Percentiles rank a stretch among this genome's conserved stretches.
These are phyloP conservation scores for Penstemon eatonii DNA, from an alignment of 257 asterid genomes.

Conservation along the genomic window DNA sequence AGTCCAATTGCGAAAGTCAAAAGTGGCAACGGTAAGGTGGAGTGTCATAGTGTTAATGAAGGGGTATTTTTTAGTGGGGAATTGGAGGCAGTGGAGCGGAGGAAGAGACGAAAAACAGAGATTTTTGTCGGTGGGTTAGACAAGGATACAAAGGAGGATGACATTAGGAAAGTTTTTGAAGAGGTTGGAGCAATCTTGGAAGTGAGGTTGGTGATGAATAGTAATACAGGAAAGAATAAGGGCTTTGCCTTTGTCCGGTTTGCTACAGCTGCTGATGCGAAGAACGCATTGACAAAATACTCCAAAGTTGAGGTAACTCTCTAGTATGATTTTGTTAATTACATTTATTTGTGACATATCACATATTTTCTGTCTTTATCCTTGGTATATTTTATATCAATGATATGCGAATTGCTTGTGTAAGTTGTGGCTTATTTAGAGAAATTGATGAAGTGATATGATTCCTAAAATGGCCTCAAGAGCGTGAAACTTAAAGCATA, in stretches of 20 bases:
- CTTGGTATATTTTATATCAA: not conserved
- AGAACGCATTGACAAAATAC: conserved; percentile 53
- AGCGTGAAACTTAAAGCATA: not conserved
- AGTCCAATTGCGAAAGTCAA: conserved; percentile 16
- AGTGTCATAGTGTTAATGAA: conserved; percentile 32
- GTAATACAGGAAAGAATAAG: conserved; percentile 53
- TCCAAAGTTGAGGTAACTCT: conserved; percentile 58
- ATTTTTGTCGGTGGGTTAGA: conserved; percentile 70
- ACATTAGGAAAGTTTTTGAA: conserved; percentile 55
- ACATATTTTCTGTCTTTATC: not conserved
- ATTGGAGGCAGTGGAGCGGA: conserved; percentile 58
- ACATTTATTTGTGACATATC: not conserved
- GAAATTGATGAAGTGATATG: conserved; percentile 5
- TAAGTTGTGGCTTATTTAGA: conserved; percentile 12
- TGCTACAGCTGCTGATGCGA: conserved; percentile 68
- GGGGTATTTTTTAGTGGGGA: conserved; percentile 44
- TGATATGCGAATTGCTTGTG: conserved; percentile 18
- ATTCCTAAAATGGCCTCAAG: not conserved
- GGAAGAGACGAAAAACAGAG: conserved; percentile 55
- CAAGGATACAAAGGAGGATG: conserved; percentile 51
- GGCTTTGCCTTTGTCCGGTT: conserved; percentile 71
- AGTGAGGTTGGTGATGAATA: conserved; percentile 52
- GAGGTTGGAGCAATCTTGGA: conserved; percentile 50
- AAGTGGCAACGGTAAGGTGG: conserved; percentile 30
- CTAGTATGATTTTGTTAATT: conserved; percentile 20